Base-by-base conservation (phyloP, 257 asterid species). In the Euphrasia confusa region DNA sequence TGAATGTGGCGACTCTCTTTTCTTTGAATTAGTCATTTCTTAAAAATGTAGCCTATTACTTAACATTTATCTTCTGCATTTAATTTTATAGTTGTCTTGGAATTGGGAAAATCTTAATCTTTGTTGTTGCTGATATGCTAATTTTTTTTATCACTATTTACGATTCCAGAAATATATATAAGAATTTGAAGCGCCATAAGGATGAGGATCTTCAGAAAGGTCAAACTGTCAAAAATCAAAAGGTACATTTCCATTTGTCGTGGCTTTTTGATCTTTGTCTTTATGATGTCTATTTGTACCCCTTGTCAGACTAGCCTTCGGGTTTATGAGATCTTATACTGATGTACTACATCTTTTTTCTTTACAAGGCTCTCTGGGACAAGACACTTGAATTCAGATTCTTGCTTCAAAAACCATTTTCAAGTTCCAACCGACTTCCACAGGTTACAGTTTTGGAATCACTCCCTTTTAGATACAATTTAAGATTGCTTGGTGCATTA, bases 381-480 rank as follows among this genome's bases (percentile, higher is more conserved):
- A 93, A 85, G 95, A 62, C 92, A 42, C 99, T 93, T 26, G 99
- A 93, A 69, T 65, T 85, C 71, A 83, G 99, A 77, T 83, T 89
- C 86, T 79, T 85, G 92, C 81, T 93, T 74, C 97, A 93, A 75
- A 93, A 83, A 66, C 62, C 97, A 21, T 93, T 80, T 71, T 78
- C 95, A 45, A 83, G 77, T 69, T 83, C 88, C 61, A 89, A 93
- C 75, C 82, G 97, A 74, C 95, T 93, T 78, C 99, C 99, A 7
- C 94, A 84, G 97, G 99, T 93, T 72, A 11, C 42, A 56, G 63
- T 24, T 60, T 42, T 54, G 58, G 57, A 66, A 60, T 70, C 27
- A 17, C 18, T 54, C 45, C 37, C 1, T 49, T 59, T 54, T 15
- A 26, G 4, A 24, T 53, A 12, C 54, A 26, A 55, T 26, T 50